These are phyloP conservation scores for Epicoccum nigrum DNA, from an alignment of 2,329 filamentous ascomycete species.

Conservation along the genomic window DNA sequence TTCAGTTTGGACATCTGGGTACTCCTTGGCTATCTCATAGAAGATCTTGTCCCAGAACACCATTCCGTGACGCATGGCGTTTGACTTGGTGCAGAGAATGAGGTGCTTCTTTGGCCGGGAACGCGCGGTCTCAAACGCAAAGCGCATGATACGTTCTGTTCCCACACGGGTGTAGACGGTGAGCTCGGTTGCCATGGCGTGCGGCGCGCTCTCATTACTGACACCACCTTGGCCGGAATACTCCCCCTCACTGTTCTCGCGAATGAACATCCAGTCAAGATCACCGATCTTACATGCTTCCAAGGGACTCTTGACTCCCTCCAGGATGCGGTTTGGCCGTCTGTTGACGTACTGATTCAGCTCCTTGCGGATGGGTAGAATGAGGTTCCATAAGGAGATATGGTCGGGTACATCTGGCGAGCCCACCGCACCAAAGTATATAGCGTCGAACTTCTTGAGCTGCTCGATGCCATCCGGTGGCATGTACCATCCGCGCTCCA, in stretches of 20 bases:
- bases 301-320: conserved; percentile 51
- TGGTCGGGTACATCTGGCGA: conserved; percentile 69
- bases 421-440: conserved; percentile 66
- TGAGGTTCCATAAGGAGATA: conserved; percentile 69
- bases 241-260: conserved; percentile 57
- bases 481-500: conserved; percentile 60
- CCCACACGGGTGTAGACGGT: conserved; percentile 55
- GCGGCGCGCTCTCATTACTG: conserved; percentile 48
- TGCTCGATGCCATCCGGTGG: conserved; percentile 58
- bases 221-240: conserved; percentile 56
- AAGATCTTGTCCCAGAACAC: conserved; percentile 57
- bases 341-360: conserved; percentile 74
- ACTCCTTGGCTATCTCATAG: conserved; percentile 54
- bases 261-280: conserved; percentile 56
- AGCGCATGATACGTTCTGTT: conserved; percentile 56
- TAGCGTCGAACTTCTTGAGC: conserved; percentile 59
- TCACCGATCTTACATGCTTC: conserved; percentile 45
- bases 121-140: conserved; percentile 55
- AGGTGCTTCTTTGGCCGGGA: conserved; percentile 53
- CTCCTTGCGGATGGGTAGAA: conserved; percentile 69
- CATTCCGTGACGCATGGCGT: conserved; percentile 58
- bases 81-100: conserved; percentile 58
- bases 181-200: conserved; percentile 55
- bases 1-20: conserved; percentile 53
- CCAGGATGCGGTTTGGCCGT: conserved; percentile 57